Conservation (phyloP, 164 flowering plant genomes). For the Taxillus chinensis region DNA sequence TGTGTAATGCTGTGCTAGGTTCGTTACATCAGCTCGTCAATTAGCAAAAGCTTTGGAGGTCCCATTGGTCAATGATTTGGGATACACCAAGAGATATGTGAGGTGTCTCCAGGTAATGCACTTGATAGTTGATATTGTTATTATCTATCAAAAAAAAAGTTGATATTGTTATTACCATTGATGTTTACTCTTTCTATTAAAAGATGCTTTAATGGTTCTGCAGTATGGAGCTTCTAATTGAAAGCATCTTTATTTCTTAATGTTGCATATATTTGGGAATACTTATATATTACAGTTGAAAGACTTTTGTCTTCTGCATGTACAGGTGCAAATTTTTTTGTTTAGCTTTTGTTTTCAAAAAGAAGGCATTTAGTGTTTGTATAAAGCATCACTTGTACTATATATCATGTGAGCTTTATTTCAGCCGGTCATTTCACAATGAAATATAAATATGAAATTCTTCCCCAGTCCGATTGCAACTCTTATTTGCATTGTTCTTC, state of each 20-base stretch:
- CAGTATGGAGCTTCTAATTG: not conserved
- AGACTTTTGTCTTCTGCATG: not conserved
- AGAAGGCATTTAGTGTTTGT: too few relatives aligned
- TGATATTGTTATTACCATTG: not conserved
- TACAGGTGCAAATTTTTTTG: not conserved
- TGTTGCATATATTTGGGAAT: too few relatives aligned
- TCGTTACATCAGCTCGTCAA: conserved; percentile 53
- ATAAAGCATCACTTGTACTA: too few relatives aligned
- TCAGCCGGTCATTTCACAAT: too few relatives aligned
- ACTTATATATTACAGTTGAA: too few relatives aligned
- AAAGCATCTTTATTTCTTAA: not conserved
- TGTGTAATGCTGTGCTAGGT: conserved; percentile 12
- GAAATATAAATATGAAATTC: too few relatives aligned
- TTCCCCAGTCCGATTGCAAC: too few relatives aligned
- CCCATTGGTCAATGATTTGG: conserved; percentile 94
- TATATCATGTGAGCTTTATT: too few relatives aligned
- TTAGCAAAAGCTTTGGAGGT: conserved; percentile 95
- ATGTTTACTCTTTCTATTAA: not conserved
- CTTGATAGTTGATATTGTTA: not conserved
- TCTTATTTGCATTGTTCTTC: conserved; percentile 2
- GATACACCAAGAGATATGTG: conserved; percentile 99
- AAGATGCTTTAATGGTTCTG: not conserved
- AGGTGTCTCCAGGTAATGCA: conserved; percentile 89
- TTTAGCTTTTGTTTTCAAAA: too few relatives aligned
- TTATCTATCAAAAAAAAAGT: too few relatives aligned